Conservation (phyloP, 1,284 basidiomycete genomes). For the Omphalotus olearius region DNA sequence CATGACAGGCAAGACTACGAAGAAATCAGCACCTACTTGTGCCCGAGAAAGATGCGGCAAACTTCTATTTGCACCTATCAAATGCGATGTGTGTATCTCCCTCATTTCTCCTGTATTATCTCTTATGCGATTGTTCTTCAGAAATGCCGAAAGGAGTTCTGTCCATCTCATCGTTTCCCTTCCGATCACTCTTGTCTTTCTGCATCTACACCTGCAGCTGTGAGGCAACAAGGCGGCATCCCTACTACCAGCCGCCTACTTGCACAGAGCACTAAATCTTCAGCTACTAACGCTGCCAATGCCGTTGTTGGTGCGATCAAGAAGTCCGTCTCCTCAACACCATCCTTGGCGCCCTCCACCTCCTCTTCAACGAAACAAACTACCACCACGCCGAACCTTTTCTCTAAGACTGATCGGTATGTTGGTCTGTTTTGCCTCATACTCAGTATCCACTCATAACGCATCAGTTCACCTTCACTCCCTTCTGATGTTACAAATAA, state of each 20-base stretch:
- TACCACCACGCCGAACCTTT: constrained; percentile 34
- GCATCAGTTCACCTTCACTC: constrained; percentile 38
- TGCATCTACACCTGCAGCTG: constrained; percentile 10
- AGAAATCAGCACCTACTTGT: constrained; percentile 56
- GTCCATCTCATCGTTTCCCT: constrained; percentile 70
- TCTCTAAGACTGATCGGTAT: constrained; percentile 71
- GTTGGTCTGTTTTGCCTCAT: constrained; percentile 28
- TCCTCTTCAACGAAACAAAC: constrained; percentile 19
- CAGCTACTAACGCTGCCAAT: constrained; percentile 27
- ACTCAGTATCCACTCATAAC: constrained; percentile 65
- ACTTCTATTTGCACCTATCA: constrained; percentile 66
- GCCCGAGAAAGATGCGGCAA: constrained; percentile 63
- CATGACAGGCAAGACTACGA: constrained; percentile 53
- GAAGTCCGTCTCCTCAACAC: constrained; percentile 23
- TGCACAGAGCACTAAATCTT: constrained; percentile 30
- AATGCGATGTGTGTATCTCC: constrained; percentile 54
- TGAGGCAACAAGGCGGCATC: constrained; percentile 14
- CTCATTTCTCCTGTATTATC: neutral
- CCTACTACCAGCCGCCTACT: constrained; percentile 19
- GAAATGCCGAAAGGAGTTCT: constrained; percentile 69
- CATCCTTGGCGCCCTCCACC: constrained; percentile 17
- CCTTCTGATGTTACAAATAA: constrained; percentile 17
- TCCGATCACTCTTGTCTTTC: constrained; percentile 55
- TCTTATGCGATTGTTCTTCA: constrained; percentile 23
- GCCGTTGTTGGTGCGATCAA: constrained; percentile 44